These are phyloP conservation scores for Ampelomyces quisqualis DNA, from an alignment of 2,329 filamentous ascomycete species.

Conservation along the genomic window DNA sequence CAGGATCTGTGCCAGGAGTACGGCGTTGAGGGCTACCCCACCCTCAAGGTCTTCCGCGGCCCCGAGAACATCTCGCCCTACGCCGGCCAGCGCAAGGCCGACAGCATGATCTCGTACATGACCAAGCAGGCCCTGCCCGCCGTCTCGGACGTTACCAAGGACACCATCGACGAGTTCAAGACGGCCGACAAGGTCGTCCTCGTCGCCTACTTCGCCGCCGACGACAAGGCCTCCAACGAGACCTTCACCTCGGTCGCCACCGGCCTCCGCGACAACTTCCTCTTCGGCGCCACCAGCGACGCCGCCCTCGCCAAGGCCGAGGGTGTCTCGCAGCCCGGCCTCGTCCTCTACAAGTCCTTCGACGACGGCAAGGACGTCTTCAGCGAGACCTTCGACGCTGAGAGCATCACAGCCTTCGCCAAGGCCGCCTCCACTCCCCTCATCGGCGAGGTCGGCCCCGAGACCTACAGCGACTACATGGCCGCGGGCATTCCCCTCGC, in stretches of 20 bases:
- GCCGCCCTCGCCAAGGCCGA: constrained; percentile 82
- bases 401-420: constrained; percentile 78
- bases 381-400: constrained; percentile 76
- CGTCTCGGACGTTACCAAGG: constrained; percentile 78
- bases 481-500: constrained; percentile 85
- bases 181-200: constrained; percentile 94
- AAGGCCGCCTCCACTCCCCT: constrained; percentile 84
- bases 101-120: constrained; percentile 82
- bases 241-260: constrained; percentile 76
- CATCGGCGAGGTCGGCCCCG: constrained; percentile 92
- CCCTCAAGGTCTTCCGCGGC: constrained; percentile 98
- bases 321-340: constrained; percentile 79
- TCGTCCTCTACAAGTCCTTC: constrained; percentile 96
- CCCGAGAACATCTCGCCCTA: constrained; percentile 79
- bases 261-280: constrained; percentile 81
- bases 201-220: constrained; percentile 79
- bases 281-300: constrained; percentile 88
- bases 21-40: constrained; percentile 96
- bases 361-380: constrained; percentile 93
- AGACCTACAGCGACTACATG: constrained; percentile 97
- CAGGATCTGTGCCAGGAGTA: constrained; percentile 84
- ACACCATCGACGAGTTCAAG: constrained; percentile 94
- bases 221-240: constrained; percentile 82
- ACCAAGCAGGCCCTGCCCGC: constrained; percentile 95
- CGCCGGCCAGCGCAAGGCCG: constrained; percentile 84